Evolutionary conservation across 2,329 filamentous ascomycete genomes (phyloP), one percentile per base, ranked within the genome.

Genomic region (Nemania sp.): DNA sequence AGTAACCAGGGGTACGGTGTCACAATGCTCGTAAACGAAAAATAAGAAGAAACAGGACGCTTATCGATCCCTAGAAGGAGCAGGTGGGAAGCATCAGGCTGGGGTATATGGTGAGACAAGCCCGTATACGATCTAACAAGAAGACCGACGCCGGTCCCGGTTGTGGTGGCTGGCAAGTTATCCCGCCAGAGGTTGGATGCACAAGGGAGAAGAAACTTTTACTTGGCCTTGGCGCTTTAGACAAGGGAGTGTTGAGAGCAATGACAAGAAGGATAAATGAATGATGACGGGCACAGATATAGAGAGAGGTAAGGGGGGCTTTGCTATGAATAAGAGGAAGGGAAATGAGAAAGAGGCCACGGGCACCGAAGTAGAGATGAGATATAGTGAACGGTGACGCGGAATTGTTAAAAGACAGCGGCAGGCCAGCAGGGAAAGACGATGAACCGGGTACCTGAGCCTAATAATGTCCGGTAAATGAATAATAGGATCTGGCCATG

Each of bases 1-100:
- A 64, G 27, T 26, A 35, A 35, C 55, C 38, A 53, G 49, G 53
- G 47, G 45, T 38, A 27, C 18, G 59, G 71, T 73, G 63, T 54
- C 67, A 73, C 71, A 73, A 69, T 38, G 26, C 67, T 73, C 71
- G 71, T 73, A 72, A 70, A 67, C 67, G 69, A 73, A 63, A 71
- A 68, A 41, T 24, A 62, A 43, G 11, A 20, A 60, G 20, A 53
- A 56, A 32, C 35, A 62, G 18, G 32, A 61, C 49, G 55, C 45
- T 61, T 38, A 35, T 29, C 32, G 49, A 53, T 52, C 35, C 45
- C 15, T 51, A 15, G 5, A 45, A 3, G 45, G 56, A 32, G 26
- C 24, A 32, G 43, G 13, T 35, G 20, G 35, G 41, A 38, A 51
- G 35, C 22, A 27, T 38, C 18, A 29, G 43, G 32, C 20, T 13